A percentile compares a stretch with the other conserved stretches of the same genome.
These are phyloP conservation scores for Sedum album DNA, from an alignment of 164 flowering plant genomes.

Conservation along the genomic window DNA sequence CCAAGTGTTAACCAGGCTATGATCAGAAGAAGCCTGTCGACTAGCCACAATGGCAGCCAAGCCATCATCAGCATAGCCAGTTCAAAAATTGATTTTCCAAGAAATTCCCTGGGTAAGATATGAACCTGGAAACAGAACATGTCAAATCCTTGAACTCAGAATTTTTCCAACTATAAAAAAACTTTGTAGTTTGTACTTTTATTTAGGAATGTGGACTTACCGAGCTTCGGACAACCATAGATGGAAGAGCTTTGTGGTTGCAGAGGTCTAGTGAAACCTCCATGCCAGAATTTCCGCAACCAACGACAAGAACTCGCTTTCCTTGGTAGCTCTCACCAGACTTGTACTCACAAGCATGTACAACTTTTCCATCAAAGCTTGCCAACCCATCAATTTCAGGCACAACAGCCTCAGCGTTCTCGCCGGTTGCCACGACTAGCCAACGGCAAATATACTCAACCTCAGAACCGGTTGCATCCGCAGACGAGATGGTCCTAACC, in stretches of 20 bases:
- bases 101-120: slow-evolving; percentile 62
- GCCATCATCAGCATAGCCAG: slow-evolving; percentile 44
- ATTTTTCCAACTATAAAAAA: background rate
- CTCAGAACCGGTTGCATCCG: slow-evolving; percentile 15
- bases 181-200: background rate
- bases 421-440: slow-evolving; percentile 83
- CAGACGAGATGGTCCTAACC: slow-evolving; percentile 30
- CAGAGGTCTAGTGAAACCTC: slow-evolving; percentile 74
- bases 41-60: slow-evolving; percentile 62
- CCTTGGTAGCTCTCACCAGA: slow-evolving; percentile 50
- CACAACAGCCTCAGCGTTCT: slow-evolving; percentile 57
- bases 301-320: slow-evolving; percentile 62
- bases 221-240: slow-evolving; percentile 71
- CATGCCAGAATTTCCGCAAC: slow-evolving; percentile 88
- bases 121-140: slow-evolving; percentile 42
- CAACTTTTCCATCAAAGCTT: slow-evolving; percentile 38
- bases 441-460: slow-evolving; percentile 59
- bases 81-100: slow-evolving; percentile 58
- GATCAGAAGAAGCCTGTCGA: slow-evolving; percentile 46
- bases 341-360: slow-evolving; percentile 56
- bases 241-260: slow-evolving; percentile 55
- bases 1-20: slow-evolving; percentile 49
- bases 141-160: background rate
- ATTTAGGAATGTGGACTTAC: slow-evolving; percentile 25
- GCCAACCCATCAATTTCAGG: slow-evolving; percentile 52